Evolutionary conservation across 441 rosid genomes (phyloP).

Genomic region (Mallotus japonicus): DNA sequence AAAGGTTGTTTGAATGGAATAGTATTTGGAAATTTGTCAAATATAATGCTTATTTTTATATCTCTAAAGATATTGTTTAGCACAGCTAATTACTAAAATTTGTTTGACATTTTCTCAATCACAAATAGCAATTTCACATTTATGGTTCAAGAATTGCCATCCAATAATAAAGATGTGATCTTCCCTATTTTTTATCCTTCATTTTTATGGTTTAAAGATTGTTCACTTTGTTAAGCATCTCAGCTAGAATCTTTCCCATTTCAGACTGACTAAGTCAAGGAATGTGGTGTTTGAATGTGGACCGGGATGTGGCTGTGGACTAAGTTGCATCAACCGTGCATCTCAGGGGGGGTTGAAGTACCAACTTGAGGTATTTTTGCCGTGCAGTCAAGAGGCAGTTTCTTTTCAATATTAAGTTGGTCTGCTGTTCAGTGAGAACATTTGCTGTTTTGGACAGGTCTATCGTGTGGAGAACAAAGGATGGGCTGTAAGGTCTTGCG

Average conservation of each 20-base stretch:
- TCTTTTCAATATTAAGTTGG: background rate
- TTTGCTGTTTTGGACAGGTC: no score
- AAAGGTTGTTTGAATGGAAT: background rate
- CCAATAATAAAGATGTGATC: no score
- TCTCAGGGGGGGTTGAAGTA: slow-evolving; percentile 50
- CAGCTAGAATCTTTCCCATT: slow-evolving; percentile 7
- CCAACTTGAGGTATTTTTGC: slow-evolving; percentile 45
- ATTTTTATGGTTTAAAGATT: no score
- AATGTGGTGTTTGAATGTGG: slow-evolving; percentile 68
- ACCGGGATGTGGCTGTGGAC: slow-evolving; percentile 64
- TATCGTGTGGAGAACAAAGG: no score
- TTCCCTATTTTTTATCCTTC: no score
- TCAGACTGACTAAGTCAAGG: slow-evolving; percentile 50
- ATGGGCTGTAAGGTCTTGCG: no score
- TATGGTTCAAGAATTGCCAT: no score
- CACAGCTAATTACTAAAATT: background rate
- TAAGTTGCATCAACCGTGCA: slow-evolving; percentile 48
- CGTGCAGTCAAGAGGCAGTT: background rate
- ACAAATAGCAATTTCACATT: no score
- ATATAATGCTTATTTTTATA: no score
- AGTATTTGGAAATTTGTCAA: background rate
- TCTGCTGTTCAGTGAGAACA: background rate
- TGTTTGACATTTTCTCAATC: no score
- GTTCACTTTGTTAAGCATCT: background rate
- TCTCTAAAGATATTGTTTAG: background rate